Base-by-base conservation (phyloP, 2,329 filamentous ascomycete species). In the Chaetomium strumarium region DNA sequence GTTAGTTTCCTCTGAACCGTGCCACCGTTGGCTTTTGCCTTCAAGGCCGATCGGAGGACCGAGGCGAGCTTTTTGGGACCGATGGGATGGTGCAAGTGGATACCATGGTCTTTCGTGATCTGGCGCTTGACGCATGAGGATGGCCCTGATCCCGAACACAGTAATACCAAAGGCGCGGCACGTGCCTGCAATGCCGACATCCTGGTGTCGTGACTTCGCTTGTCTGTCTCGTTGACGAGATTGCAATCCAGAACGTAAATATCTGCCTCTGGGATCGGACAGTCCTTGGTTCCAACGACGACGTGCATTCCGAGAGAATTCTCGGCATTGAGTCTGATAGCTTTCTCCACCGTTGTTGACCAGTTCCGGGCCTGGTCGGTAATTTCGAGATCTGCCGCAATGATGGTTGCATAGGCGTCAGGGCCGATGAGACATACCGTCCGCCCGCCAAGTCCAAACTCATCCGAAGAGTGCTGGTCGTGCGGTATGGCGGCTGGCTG, bases 21-120 rank as follows among this genome's bases (percentile, higher is more conserved):
- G 33, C 14, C 33, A 34, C 33, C 33, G 33, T 14, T 34, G 33
- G 12, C 11, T 14, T 34, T 14, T 6, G 47, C 17, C 7, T 50
- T 29, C 10, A 60, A 37, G 3, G 55, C 53, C 16, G 50, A 49
- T 9, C 12, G 36, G 5, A 61, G n/a, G 9, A 55, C 51, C 5
- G 56, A 45, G 2, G 46, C 50, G 4, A 61, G 49, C 46, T 60
- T 61, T 17, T 49, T 53, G 3, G 59, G 58, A 2, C 53, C 55
- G 14, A 61, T 38, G 14, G 59, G 58, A 24, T 60, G 56, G 37
- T 60, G 55, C 16, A 60, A 34, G 30, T 58, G 60, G 12, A 58
- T 37, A 11, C 31, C 34, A 20, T 50, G 24, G 11, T 43, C 40
- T 10, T 55, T 52, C 2, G 40, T 24, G 14, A 38, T 34, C 19